Base-by-base conservation (phyloP, 345 rosid genomes). In the Brassica incana region DNA sequence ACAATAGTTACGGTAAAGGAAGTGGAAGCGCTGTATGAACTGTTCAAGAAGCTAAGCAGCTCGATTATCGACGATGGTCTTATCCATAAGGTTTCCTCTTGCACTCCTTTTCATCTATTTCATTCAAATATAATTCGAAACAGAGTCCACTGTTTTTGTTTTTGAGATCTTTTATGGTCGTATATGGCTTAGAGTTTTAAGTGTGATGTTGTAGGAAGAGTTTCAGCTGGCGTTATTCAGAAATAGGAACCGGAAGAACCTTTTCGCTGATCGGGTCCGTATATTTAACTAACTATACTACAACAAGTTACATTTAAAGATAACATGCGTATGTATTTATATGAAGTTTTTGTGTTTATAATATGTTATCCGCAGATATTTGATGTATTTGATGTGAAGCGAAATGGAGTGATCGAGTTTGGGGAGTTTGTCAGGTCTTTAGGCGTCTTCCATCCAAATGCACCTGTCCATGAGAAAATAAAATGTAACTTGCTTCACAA, bases 391-490 rank as follows among this genome's bases (percentile, higher is more conserved):
- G 99, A 95, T 87, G 54, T 92, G 80, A 95, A 95, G 84, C 88
- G 83, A 77, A 92, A 92, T 86, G 97, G 97, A 69, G 99, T 92
- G 16, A 90, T 95, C 5, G 94, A 91, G 65, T 95, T 92, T 66
- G 97, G 95, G 1, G 99, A 91, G 72, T 95, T 95, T 67, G 96
- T 95, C 38, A 86, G 99, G 81, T 92, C 97, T 27, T 77, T 95
- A 62, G 90, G 93, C 16, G 81, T 92, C 52, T 95, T 95, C 77
- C 99, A 92, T 79, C 98, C 98, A 52, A 81, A 81, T 81, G 93
- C 97, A 64, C 86, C 86, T 0, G 84, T 85, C 9, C 88, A 78
- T 11, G 94, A 89, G 15, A 95, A 95, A 85, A 85, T 83, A 29
- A 81, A 86, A 69, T 94, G 98, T 94, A 65, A 86, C 69, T 75